Percentiles rank a stretch among this genome's conserved stretches.
phyloP scores from a whole-genome alignment of 805 yeast species.

The Saturnispora quitensis region DNA sequence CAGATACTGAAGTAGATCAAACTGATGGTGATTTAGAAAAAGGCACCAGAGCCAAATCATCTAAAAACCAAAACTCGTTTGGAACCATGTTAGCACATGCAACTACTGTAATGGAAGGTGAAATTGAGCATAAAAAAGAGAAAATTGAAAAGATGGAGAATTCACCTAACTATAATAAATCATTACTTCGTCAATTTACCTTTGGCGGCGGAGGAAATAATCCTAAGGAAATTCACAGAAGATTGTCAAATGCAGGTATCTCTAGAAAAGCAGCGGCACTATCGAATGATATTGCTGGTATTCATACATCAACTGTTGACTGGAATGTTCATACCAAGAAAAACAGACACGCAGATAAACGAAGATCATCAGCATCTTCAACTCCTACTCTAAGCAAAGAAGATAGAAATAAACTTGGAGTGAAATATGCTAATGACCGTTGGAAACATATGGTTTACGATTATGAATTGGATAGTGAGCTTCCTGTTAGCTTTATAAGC shows the following conservation, averaged over 20 bases:
- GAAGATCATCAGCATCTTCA: neutral
- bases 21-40: neutral
- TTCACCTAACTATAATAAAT: conserved; percentile 4
- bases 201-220: conserved; percentile 26
- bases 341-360: neutral
- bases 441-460: conserved; percentile 15
- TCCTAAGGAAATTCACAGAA: conserved; percentile 23
- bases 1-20: conserved; percentile 6
- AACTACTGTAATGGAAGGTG: conserved; percentile 12
- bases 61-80: conserved; percentile 17
- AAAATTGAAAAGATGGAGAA: neutral
- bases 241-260: conserved; percentile 31
- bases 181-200: conserved; percentile 22
- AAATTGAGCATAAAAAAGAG: conserved; percentile 13
- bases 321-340: conserved; percentile 1
- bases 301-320: conserved; percentile 18
- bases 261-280: conserved; percentile 34
- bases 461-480: conserved; percentile 14
- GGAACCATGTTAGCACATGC: conserved; percentile 19
- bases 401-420: conserved; percentile 7
- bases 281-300: conserved; percentile 39
- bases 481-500: conserved; percentile 15
- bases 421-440: conserved; percentile 9
- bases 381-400: neutral
- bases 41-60: conserved; percentile 15